These are phyloP conservation scores for Solanum chmielewskii DNA, from an alignment of 257 asterid genomes.

Conservation along the genomic window DNA sequence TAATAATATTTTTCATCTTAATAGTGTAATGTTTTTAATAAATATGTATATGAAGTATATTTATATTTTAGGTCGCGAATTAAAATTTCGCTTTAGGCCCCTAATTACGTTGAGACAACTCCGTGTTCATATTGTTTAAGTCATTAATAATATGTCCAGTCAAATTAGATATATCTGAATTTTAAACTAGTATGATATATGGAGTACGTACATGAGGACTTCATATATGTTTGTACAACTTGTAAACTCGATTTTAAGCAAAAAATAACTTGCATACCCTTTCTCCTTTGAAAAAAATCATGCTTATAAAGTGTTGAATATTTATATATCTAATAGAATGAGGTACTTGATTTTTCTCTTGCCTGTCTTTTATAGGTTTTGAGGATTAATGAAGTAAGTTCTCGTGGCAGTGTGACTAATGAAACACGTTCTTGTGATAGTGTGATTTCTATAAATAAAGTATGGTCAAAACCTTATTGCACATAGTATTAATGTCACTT, in stretches of 20 bases:
- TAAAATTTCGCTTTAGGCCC: too few species aligned
- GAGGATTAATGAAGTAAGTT: neutral
- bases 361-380: neutral
- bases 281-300: neutral
- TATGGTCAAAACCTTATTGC: neutral
- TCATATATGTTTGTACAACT: neutral
- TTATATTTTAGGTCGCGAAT: too few species aligned
- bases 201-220: neutral
- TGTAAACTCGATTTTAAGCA: neutral
- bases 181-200: neutral
- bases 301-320: too few species aligned
- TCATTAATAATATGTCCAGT: neutral
- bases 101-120: too few species aligned
- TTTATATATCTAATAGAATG: neutral
- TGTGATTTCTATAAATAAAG: neutral
- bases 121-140: too few species aligned
- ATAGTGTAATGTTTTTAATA: too few species aligned
- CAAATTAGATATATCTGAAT: too few species aligned
- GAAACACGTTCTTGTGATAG: neutral
- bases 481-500: neutral
- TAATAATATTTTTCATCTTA: too few species aligned
- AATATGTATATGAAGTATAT: too few species aligned
- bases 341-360: neutral
- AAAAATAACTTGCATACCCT: neutral
- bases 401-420: neutral